Conservation (phyloP, 116 monocot species). For the Thalassia testudinum region DNA sequence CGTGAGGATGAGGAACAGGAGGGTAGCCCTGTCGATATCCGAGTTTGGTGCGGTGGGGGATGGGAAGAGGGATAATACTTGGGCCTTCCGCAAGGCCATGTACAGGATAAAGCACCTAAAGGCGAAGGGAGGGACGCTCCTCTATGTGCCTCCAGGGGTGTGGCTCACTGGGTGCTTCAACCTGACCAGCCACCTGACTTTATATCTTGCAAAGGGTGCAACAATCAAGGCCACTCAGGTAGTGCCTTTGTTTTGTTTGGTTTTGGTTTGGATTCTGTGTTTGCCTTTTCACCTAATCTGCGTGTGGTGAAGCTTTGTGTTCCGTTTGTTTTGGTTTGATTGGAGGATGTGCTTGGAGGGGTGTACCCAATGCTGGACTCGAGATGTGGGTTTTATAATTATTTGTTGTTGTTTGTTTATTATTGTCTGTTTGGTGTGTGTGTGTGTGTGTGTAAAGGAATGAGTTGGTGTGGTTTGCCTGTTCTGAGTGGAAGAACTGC, state of each 20-base stretch:
- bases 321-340: not conserved
- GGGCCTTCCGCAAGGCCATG: conserved; percentile 30
- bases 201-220: conserved; percentile 52
- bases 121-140: conserved; percentile 34
- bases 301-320: not conserved
- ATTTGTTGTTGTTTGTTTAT: not conserved
- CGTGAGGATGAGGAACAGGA: conserved; percentile 28
- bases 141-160: conserved; percentile 38
- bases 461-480: not conserved
- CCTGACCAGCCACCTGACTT: conserved; percentile 64
- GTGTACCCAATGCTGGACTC: not conserved
- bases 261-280: not conserved
- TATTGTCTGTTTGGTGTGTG: not conserved
- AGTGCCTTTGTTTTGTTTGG: not conserved
- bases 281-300: not conserved
- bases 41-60: conserved; percentile 55
- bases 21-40: conserved; percentile 20
- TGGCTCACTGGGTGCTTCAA: conserved; percentile 67
- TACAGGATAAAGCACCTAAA: conserved; percentile 34
- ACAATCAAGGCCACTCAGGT: conserved; percentile 50
- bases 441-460: too few relatives aligned
- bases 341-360: not conserved
- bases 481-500: not conserved
- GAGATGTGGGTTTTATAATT: not conserved
- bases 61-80: conserved; percentile 29